Evolutionary conservation across 2,329 filamentous ascomycete genomes (phyloP).

Genomic region (Ophiocordyceps sinensis): DNA sequence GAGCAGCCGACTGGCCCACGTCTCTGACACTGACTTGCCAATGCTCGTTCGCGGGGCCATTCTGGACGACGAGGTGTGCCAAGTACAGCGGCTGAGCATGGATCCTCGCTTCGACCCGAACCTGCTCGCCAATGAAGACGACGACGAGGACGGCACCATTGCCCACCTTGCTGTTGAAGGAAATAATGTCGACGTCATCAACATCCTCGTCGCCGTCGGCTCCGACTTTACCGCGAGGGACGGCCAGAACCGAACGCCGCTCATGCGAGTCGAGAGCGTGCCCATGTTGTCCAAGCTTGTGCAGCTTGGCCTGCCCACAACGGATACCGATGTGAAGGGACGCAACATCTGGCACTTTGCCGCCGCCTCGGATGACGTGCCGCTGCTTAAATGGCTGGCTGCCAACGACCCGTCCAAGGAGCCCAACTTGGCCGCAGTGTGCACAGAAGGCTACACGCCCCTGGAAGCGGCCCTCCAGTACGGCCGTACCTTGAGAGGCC

Average conservation of each 20-base stretch:
- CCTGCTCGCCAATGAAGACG: slow-evolving; percentile 4
- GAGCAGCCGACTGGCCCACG: slow-evolving; percentile 1
- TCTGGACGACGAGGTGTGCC: slow-evolving; percentile 9
- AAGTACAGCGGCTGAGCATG: slow-evolving; percentile 12
- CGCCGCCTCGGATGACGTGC: slow-evolving; percentile 16
- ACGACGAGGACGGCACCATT: slow-evolving; percentile 9
- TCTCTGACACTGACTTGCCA: slow-evolving; percentile 9
- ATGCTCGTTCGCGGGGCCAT: slow-evolving; percentile 11
- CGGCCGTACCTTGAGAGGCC: slow-evolving; percentile 2
- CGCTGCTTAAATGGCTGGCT: slow-evolving; percentile 15
- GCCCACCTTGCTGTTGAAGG: slow-evolving; percentile 17
- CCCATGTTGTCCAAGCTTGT: slow-evolving; percentile 13
- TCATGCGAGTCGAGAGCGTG: slow-evolving; percentile 17
- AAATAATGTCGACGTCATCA: slow-evolving; percentile 11
- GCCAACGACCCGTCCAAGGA: slow-evolving; percentile 13
- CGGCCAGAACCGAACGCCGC: slow-evolving; percentile 16
- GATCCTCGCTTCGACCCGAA: slow-evolving; percentile 18
- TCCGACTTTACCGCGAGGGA: slow-evolving; percentile 15
- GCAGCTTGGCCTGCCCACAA: slow-evolving; percentile 12
- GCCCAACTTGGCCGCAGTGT: slow-evolving; percentile 12
- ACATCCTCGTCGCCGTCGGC: slow-evolving; percentile 12
- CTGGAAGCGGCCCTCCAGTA: slow-evolving; percentile 15
- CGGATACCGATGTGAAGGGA: slow-evolving; percentile 14
- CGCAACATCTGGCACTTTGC: slow-evolving; percentile 24
- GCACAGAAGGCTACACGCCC: slow-evolving; percentile 12